phyloP scores from a whole-genome alignment of 2,329 filamentous ascomycete genomes.

The Hysterium pulicare region DNA sequence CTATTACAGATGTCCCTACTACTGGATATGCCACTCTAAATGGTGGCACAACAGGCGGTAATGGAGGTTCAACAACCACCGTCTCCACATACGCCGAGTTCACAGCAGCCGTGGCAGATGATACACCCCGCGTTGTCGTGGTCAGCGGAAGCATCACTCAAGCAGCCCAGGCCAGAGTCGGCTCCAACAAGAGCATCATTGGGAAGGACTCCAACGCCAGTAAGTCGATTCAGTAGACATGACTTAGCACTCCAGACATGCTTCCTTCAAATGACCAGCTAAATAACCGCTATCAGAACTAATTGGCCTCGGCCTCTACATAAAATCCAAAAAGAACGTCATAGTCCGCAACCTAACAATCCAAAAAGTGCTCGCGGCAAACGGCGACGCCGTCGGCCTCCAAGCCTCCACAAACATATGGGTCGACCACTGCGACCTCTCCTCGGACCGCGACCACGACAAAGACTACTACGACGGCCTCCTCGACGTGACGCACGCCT shows the following conservation, averaged over 20 bases:
- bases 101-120: conserved; percentile 43
- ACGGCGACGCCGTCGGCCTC: conserved; percentile 53
- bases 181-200: conserved; percentile 51
- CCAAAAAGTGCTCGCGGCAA: conserved; percentile 45
- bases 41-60: conserved; percentile 39
- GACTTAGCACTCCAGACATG: too few species aligned
- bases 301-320: conserved; percentile 46
- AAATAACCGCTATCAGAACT: conserved; percentile 36
- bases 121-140: conserved; percentile 45
- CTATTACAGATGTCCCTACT: conserved; percentile 25
- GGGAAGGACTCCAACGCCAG: conserved; percentile 47
- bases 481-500: conserved; percentile 61
- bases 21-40: conserved; percentile 33
- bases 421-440: conserved; percentile 67
- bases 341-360: conserved; percentile 57
- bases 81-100: conserved; percentile 40
- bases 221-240: conserved; percentile 11
- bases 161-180: conserved; percentile 43
- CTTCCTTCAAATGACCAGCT: too few species aligned
- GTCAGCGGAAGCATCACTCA: conserved; percentile 46
- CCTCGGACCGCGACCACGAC: conserved; percentile 55
- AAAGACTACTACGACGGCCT: conserved; percentile 72
- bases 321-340: conserved; percentile 51
- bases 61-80: conserved; percentile 32
- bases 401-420: conserved; percentile 53